phyloP scores from a whole-genome alignment of 75 land plant species.

The Gnetum montanum region DNA sequence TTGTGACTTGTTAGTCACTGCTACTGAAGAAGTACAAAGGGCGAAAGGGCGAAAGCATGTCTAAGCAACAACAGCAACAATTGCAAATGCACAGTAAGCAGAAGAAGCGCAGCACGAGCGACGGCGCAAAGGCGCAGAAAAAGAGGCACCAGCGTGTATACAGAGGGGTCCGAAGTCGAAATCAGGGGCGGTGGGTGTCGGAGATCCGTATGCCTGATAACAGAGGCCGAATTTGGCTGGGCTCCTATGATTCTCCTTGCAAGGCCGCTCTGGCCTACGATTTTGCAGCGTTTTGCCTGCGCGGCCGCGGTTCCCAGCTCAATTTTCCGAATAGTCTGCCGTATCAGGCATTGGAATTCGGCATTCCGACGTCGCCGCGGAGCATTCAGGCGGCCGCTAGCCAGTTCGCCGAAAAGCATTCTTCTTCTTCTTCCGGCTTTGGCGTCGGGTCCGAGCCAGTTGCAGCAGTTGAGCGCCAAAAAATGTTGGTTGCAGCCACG shows the following conservation, averaged over 20 bases:
- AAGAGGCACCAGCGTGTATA: too few species aligned
- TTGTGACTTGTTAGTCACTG: too few species aligned
- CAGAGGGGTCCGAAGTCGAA: neutral
- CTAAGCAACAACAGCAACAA: too few species aligned
- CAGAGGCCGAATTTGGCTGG: neutral
- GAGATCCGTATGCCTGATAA: neutral
- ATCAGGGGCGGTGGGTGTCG: neutral
- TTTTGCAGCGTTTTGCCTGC: neutral
- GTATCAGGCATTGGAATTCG: neutral
- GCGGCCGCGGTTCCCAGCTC: neutral
- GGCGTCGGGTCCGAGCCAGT: too few species aligned
- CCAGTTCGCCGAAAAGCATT: neutral
- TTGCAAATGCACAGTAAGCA: too few species aligned
- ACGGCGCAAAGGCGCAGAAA: too few species aligned
- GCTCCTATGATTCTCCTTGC: neutral
- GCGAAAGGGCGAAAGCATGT: too few species aligned
- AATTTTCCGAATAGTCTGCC: neutral
- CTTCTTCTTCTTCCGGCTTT: too few species aligned
- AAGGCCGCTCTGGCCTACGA: neutral
- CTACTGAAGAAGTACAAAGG: too few species aligned
- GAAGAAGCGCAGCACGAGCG: too few species aligned
- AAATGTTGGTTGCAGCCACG: too few species aligned
- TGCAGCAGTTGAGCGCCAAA: too few species aligned
- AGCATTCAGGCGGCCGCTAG: neutral
- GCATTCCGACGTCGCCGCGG: neutral